Conservation (phyloP, 495 filamentous ascomycete species). For the Neurospora tetrasperma region DNA sequence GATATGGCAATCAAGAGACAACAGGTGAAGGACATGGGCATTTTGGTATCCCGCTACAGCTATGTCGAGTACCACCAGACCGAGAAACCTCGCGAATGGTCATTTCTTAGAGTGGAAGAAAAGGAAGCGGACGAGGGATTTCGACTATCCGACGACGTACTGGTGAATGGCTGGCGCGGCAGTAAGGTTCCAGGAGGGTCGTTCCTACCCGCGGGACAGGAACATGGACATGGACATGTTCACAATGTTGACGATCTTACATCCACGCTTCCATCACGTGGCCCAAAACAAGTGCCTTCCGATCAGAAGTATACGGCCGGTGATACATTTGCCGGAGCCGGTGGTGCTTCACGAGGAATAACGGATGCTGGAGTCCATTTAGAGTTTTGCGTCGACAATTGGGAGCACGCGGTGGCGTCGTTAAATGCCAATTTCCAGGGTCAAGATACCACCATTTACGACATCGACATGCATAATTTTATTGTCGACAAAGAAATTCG, state of each 20-base stretch:
- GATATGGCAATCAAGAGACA: neutral
- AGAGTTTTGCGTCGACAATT: conserved; percentile 54
- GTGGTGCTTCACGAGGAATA: conserved; percentile 65
- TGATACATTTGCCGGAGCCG: conserved; percentile 68
- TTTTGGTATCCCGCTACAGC: conserved; percentile 31
- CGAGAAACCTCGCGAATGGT: conserved; percentile 22
- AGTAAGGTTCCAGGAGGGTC: conserved; percentile 30
- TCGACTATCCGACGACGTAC: neutral
- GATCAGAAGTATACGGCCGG: conserved; percentile 51
- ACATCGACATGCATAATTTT: conserved; percentile 41
- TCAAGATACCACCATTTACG: conserved; percentile 27
- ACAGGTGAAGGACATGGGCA: conserved; percentile 16
- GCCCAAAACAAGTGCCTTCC: neutral
- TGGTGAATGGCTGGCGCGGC: conserved; percentile 30
- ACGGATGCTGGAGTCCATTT: conserved; percentile 48
- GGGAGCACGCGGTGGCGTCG: conserved; percentile 42
- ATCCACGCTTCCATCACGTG: too few relatives aligned
- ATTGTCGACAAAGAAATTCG: conserved; percentile 11
- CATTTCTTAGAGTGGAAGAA: conserved; percentile 14
- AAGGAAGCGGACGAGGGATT: conserved; percentile 13
- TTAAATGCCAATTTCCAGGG: conserved; percentile 50
- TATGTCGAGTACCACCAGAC: conserved; percentile 17
- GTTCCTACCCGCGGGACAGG: conserved; percentile 8
- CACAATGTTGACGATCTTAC: conserved; percentile 6
- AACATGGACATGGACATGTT: neutral